Evolutionary conservation across 345 rosid species (phyloP), one percentile per base, ranked within the genome.

Genomic region (Lumnitzera littorea): DNA sequence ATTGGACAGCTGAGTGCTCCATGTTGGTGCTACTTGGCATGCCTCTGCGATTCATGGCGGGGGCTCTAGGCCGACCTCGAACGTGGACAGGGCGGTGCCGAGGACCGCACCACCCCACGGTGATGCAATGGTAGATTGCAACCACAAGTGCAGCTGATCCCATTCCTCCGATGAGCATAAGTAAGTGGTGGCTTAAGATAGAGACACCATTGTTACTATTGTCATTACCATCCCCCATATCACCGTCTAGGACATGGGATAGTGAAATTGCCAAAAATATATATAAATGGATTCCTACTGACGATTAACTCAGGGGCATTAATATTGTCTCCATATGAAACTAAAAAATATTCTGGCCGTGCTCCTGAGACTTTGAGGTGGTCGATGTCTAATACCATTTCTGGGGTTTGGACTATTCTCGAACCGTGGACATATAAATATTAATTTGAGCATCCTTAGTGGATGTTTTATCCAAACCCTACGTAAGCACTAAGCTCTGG

Each of bases 101-200:
- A 2, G 43, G 7, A 36, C 6, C 6, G 67, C 79, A 52, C 79
- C 80, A 74, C 0, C 76, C 55, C 0, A 51, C 15, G 27, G 67
- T 27, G 0, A 73, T 12, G 72, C 82, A 77, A 12, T 79, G 81
- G 80, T 77, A 79, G 64, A 81, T 55, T 16, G 74, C 57, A 52
- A 66, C 60, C 24, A 75, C 68, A 0, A 81, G 23, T 9, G 76
- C 81, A 0, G 78, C 72, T 0, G 76, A 66, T 13, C 76, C 79
- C 0, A 71, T 20, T 3, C 74, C 67, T 23, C 64, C 24, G 8
- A 79, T 64, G 59, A 72, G 47, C n/a, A 66, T 24, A 11, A 64
- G 52, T 2, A 75, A 6, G 17, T 48, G 67, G 41, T 4, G 43
- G 43, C 6, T 36, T 36, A 5, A 36, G 3, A 36, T 36, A 8